Base-by-base conservation (phyloP, 768 basidiomycete genomes). In the Cytidiella melzeri region DNA sequence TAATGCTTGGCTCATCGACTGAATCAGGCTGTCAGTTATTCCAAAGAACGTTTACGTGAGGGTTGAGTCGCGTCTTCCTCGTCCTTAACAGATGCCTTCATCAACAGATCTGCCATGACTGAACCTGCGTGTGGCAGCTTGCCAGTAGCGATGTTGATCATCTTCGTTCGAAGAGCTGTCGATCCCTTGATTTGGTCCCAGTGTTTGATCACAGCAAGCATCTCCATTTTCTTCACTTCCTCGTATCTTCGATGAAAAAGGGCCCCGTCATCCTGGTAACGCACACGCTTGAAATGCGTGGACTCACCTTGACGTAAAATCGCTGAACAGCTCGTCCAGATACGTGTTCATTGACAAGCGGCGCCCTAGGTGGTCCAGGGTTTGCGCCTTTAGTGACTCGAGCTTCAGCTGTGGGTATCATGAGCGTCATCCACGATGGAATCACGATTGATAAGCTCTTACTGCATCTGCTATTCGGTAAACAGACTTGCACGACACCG, bases 241-340 rank as follows among this genome's bases (percentile, higher is more conserved):
- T 47, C 46, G 47, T 52, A 46, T 24, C 54, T 55, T 25, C 18
- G 13, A 23, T 15, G 48, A 15, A n/a, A 20, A 19, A 7, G 37
- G 20, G 21, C 20, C 7, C 4, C 12, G 4, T 26, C 5, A 26
- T 12, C 27, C 25, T 12, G 21, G n/a, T 3, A 21, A 41, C 4
- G n/a, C 25, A 45, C 12, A 44, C 19, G 20, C 15, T 26, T 10
- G 7, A 45, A 34, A 44, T 42, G 10, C 10, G 12, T 12, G 23
- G 15, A 37, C 50, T 23, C 21, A 55, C 54, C 28, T 23, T 11
- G 54, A 25, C 15, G 54, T 52, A 42, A 55, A 55, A 24, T 25
- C 25, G 40, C 50, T 52, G 54, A 55, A 55, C 15, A 55, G 42
- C 45, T 55, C 54, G 5, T 51, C 43, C 20, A 55, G 47, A 12